Evolutionary conservation across 768 basidiomycete species (phyloP).

Genomic region (Hydnum rufescens): DNA sequence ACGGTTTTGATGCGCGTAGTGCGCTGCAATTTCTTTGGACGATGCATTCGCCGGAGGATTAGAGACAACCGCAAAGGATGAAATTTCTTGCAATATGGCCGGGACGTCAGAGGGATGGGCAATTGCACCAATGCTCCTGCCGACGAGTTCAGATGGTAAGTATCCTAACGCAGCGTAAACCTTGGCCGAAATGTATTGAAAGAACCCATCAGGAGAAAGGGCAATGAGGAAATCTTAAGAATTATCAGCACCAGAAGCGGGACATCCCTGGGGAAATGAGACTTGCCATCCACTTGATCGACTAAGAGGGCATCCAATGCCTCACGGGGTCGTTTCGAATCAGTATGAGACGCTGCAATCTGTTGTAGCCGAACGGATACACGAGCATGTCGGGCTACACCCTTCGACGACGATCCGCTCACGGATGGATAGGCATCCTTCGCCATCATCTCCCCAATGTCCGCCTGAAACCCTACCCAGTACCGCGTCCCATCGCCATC

Average conservation of each 20-base stretch:
- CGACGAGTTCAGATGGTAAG: conserved; percentile 63
- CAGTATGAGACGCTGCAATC: background rate
- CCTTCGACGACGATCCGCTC: conserved; percentile 53
- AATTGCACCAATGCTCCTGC: conserved; percentile 54
- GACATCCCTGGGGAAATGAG: background rate
- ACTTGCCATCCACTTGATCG: conserved; percentile 22
- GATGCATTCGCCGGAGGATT: background rate
- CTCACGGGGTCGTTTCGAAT: conserved; percentile 7
- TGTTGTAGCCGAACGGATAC: conserved; percentile 22
- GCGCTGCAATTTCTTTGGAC: background rate
- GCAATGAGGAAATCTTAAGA: conserved; percentile 63
- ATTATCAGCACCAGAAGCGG: background rate
- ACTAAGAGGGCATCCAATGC: conserved; percentile 19
- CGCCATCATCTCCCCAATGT: no score
- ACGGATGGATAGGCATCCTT: conserved; percentile 60
- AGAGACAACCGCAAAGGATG: background rate
- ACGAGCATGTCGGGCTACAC: conserved; percentile 16
- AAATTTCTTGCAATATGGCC: conserved; percentile 70
- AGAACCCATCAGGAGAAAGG: conserved; percentile 75
- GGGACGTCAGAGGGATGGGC: conserved; percentile 83
- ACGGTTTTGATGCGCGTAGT: background rate
- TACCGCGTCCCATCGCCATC: conserved; percentile 50
- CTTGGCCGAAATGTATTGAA: conserved; percentile 80
- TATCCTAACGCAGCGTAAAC: conserved; percentile 67
- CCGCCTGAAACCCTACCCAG: conserved; percentile 93